Percentiles rank a stretch among this genome's conserved stretches.
Evolutionary conservation across 257 asterid species (phyloP).

Genomic region (Catharanthus roseus): DNA sequence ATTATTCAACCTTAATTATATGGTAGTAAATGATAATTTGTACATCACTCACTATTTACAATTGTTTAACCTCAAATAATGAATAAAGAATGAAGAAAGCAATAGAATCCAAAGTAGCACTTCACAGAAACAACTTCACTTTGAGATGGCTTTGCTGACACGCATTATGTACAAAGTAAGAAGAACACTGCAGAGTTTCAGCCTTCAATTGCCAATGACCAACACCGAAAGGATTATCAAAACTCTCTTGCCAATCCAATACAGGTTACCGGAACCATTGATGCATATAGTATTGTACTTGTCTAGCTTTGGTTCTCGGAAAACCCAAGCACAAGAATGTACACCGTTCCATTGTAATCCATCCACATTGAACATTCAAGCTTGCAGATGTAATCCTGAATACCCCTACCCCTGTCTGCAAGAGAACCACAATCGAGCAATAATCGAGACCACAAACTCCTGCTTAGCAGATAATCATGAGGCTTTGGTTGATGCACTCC

Average conservation of each 20-base stretch:
- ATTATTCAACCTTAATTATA: conserved; percentile 3
- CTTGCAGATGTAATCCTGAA: background rate
- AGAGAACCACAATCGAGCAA: background rate
- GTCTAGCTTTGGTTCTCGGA: background rate
- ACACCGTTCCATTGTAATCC: background rate
- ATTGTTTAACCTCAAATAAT: background rate
- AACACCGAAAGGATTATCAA: background rate
- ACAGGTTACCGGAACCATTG: conserved; percentile 5
- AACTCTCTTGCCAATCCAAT: background rate
- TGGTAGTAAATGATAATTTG: background rate
- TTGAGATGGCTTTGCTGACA: conserved; percentile 3
- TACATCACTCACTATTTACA: conserved; percentile 17
- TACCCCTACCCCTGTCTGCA: too few species aligned
- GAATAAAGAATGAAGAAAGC: conserved; percentile 13
- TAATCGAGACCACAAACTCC: conserved; percentile 1
- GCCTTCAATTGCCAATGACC: background rate
- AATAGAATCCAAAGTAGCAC: too few species aligned
- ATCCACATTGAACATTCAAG: background rate
- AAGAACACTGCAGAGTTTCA: background rate
- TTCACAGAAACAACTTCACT: background rate
- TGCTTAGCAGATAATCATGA: conserved; percentile 15
- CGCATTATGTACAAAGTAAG: background rate
- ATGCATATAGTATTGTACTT: background rate
- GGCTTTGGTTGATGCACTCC: conserved; percentile 29
- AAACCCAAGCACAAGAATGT: conserved; percentile 7